A percentile compares a stretch with the other conserved stretches of the same genome.
Conservation (phyloP, 2,329 filamentous ascomycete species). For the Clonostachys solani region DNA sequence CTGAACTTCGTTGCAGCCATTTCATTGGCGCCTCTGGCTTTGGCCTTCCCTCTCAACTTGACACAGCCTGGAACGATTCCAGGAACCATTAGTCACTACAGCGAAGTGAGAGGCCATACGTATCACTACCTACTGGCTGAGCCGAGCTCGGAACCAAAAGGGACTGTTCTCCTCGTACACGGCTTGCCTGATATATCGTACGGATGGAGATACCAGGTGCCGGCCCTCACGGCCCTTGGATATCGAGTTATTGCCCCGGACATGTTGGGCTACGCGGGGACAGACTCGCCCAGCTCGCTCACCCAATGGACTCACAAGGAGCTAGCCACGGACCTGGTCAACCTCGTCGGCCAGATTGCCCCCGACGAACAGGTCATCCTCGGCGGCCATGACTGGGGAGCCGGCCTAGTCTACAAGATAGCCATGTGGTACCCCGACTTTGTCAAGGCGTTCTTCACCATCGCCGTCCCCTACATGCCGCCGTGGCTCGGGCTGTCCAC, state of each 20-base stretch:
- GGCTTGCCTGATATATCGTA: conserved; percentile 75
- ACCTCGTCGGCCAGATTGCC: conserved; percentile 50
- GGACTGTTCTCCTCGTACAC: conserved; percentile 50
- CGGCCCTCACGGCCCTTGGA: conserved; percentile 61
- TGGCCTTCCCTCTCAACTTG: neutral
- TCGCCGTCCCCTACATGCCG: conserved; percentile 66
- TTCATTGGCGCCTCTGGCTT: neutral
- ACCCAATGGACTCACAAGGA: conserved; percentile 62
- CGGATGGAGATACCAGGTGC: conserved; percentile 82
- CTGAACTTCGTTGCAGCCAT: neutral
- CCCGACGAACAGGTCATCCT: conserved; percentile 55
- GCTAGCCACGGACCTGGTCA: conserved; percentile 67
- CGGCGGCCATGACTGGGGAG: conserved; percentile 84
- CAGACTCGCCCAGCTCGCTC: conserved; percentile 55
- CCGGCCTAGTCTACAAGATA: conserved; percentile 64
- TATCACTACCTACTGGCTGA: conserved; percentile 57
- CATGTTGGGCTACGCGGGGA: conserved; percentile 76
- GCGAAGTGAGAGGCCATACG: conserved; percentile 19
- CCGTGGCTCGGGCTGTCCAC: conserved; percentile 30
- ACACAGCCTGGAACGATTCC: neutral
- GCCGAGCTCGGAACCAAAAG: conserved; percentile 26
- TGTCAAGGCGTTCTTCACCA: conserved; percentile 63
- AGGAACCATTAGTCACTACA: conserved; percentile 1
- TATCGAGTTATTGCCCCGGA: conserved; percentile 75
- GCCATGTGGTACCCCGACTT: conserved; percentile 65